Evolutionary conservation across 2,329 filamentous ascomycete genomes (phyloP).

Genomic region (Botrytis squamosa): DNA sequence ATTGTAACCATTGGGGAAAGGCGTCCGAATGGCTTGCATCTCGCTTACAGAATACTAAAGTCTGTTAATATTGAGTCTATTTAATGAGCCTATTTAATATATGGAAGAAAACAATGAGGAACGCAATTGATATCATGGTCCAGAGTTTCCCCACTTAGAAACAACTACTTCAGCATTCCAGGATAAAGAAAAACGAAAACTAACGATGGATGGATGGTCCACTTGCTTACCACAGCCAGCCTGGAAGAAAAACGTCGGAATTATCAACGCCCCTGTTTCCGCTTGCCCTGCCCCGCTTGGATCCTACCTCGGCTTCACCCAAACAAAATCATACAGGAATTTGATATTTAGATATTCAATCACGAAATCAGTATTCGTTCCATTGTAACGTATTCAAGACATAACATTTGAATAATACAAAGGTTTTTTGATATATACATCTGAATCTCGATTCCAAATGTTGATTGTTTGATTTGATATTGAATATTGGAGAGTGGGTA

Average conservation of each 20-base stretch:
- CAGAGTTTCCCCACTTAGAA: not conserved
- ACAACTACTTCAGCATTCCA: not conserved
- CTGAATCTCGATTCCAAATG: not conserved
- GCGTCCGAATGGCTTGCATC: not conserved
- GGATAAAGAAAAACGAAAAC: not conserved
- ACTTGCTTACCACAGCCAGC: not conserved
- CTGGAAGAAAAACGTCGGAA: not conserved
- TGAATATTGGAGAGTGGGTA: not conserved
- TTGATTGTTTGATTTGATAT: not conserved
- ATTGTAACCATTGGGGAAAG: not conserved
- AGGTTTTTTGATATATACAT: not conserved
- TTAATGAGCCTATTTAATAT: not conserved
- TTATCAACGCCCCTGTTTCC: not conserved
- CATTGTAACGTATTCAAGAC: not conserved
- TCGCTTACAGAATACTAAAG: not conserved
- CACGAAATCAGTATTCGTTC: not conserved
- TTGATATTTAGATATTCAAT: not conserved
- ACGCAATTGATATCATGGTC: not conserved
- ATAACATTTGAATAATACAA: not conserved
- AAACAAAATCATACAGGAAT: not conserved
- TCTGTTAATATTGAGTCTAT: too few species aligned
- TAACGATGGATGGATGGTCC: not conserved
- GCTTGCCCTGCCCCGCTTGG: not conserved
- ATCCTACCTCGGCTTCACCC: not conserved
- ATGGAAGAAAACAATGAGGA: slow-evolving; percentile 1